Conservation (phyloP, 495 filamentous ascomycete species). For the Astrothelium macrocarpum region DNA sequence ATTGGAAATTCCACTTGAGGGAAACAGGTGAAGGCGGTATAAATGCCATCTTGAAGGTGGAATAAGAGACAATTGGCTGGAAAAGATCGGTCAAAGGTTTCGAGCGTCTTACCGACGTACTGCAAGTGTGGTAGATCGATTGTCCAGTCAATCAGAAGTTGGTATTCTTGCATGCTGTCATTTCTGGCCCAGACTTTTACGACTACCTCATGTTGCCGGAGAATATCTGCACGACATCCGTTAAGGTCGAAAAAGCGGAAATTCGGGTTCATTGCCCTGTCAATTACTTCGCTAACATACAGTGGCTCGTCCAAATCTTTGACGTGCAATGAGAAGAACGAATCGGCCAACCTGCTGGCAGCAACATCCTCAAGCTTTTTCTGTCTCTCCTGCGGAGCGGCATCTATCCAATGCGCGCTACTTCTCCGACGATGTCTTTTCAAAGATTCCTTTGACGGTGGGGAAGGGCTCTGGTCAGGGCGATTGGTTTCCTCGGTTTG, state of each 20-base stretch:
- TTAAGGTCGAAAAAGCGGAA: constrained; percentile 81
- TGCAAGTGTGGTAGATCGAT: constrained; percentile 62
- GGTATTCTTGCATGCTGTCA: constrained; percentile 48
- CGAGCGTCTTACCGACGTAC: constrained; percentile 68
- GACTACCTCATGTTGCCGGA: constrained; percentile 51
- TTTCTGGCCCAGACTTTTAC: constrained; percentile 69
- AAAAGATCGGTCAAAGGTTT: constrained; percentile 65
- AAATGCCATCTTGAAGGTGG: constrained; percentile 80
- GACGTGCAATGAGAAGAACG: constrained; percentile 76
- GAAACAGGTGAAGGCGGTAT: constrained; percentile 59
- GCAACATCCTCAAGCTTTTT: constrained; percentile 66
- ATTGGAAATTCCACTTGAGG: constrained; percentile 30
- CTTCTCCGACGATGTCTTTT: constrained; percentile 50
- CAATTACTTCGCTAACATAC: constrained; percentile 79
- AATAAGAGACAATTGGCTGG: constrained; percentile 80
- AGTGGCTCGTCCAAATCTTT: constrained; percentile 50
- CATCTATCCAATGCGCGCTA: constrained; percentile 56
- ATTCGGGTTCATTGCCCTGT: constrained; percentile 76
- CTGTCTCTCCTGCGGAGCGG: constrained; percentile 60
- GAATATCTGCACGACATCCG: constrained; percentile 53
- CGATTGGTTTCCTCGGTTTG: neutral
- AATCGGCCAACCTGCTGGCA: constrained; percentile 65
- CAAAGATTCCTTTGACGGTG: constrained; percentile 6
- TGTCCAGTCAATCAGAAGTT: constrained; percentile 60
- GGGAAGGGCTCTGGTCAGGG: neutral